These are phyloP conservation scores for Rhizoclosmatium globosum DNA, from an alignment of 192 early-diverging fungal genomes.

Conservation along the genomic window DNA sequence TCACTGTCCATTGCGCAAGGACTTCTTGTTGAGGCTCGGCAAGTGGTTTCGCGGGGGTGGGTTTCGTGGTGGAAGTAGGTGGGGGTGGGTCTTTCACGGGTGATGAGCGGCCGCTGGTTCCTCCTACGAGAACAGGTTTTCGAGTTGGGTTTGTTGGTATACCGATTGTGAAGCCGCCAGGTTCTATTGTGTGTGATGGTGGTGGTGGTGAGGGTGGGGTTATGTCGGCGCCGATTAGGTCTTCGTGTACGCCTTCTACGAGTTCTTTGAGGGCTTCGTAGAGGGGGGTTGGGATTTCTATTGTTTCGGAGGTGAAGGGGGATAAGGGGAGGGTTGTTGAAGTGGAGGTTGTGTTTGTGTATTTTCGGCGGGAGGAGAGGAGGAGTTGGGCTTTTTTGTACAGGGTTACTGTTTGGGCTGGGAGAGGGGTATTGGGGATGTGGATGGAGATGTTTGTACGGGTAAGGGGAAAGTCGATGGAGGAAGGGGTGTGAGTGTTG, in stretches of 20 bases:
- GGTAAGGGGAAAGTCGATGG: neutral
- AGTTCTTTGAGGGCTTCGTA: slow-evolving; percentile 15
- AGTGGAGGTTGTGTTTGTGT: neutral
- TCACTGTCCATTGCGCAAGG: too few relatives aligned
- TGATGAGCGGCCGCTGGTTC: too few relatives aligned
- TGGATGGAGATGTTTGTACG: neutral
- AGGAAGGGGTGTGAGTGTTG: slow-evolving; percentile 14
- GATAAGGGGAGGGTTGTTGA: too few relatives aligned
- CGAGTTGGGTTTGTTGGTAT: too few relatives aligned
- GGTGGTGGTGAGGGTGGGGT: too few relatives aligned
- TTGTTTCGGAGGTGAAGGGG: neutral
- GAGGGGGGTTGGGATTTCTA: neutral
- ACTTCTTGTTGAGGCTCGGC: too few relatives aligned
- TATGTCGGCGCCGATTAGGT: neutral
- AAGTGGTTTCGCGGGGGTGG: too few relatives aligned
- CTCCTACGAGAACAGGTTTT: too few relatives aligned
- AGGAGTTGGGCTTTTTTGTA: slow-evolving; percentile 26
- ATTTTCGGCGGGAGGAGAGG: neutral
- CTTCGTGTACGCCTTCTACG: slow-evolving; percentile 25
- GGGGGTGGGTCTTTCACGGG: too few relatives aligned
- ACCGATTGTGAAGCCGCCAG: too few relatives aligned
- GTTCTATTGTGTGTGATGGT: too few relatives aligned
- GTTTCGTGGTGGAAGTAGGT: too few relatives aligned
- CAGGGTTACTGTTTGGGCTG: neutral
- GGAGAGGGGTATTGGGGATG: neutral